Percentiles rank a stretch among this genome's conserved stretches.
phyloP scores from a whole-genome alignment of 352 stramenopile genomes.

The Phytophthora chlamydospora region DNA sequence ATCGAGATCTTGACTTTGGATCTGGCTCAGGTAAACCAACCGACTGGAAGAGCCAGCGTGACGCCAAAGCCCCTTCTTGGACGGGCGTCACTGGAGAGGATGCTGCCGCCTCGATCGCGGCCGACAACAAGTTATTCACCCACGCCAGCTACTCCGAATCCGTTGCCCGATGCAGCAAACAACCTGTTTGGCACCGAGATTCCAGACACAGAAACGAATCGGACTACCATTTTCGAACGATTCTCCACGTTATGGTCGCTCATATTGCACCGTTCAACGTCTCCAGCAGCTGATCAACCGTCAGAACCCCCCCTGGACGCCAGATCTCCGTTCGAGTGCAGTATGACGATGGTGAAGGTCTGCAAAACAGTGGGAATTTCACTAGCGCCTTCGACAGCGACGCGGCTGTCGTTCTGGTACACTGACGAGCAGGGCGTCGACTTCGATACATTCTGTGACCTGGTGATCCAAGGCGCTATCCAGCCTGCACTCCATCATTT shows the following conservation, averaged over 20 bases:
- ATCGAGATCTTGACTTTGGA: conserved; percentile 32
- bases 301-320: not conserved
- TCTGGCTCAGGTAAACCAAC: conserved; percentile 7
- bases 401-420: conserved; percentile 31
- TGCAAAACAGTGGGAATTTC: conserved; percentile 61
- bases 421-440: conserved; percentile 38
- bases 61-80: conserved; percentile 25
- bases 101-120: conserved; percentile 14
- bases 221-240: conserved; percentile 36
- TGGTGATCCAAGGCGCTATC: conserved; percentile 48
- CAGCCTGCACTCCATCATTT: conserved; percentile 65
- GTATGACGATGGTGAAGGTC: conserved; percentile 60
- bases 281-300: not conserved
- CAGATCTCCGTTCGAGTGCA: conserved; percentile 62
- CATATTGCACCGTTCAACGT: conserved; percentile 29
- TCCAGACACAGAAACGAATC: conserved; percentile 35
- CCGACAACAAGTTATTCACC: conserved; percentile 6
- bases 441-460: conserved; percentile 57
- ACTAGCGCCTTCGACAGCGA: conserved; percentile 23
- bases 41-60: conserved; percentile 4
- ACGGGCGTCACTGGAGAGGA: conserved; percentile 9
- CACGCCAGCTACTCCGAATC: conserved; percentile 1
- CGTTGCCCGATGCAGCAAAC: too few relatives aligned
- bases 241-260: conserved; percentile 53
- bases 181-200: conserved; percentile 44